Evolutionary conservation across 1,284 basidiomycete species (phyloP), one percentile per base, ranked within the genome.

Genomic region (Boletus albobrunnescens): DNA sequence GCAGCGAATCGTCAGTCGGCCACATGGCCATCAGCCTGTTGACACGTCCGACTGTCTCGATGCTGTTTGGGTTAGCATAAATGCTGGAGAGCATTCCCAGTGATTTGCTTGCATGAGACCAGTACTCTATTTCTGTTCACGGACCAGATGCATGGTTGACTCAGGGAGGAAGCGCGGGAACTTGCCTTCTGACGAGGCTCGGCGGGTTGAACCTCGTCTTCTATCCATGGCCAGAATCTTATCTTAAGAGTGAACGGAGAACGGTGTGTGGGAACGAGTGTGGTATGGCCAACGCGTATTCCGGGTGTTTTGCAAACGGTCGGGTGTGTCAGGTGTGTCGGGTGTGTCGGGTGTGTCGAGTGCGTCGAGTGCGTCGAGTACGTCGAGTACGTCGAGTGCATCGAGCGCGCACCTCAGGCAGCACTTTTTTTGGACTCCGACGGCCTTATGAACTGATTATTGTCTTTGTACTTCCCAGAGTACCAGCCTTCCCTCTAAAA

Each of bases 21-120:
- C 86, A 88, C 30, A 74, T 75, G 43, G 75, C 71, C 52, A 88
- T 81, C 46, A 85, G 62, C 55, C 84, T 75, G 62, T 90, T 88
- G 20, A 85, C 82, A 39, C 83, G 77, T 27, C 76, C 77, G 45
- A 88, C 78, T 1, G 78, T 79, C 33, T 87, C 84, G 46, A 67
- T 57, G 23, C 74, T 76, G 11, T 68, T 62, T 27, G 73, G 65
- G 56, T 71, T 78, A 13, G 75, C 65, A 59, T 78, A 82, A 52
- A 79, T 71, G 47, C 68, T 69, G 10, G 80, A 76, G 31, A 88
- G 69, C 16, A 69, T 65, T 50, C 69, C 73, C 48, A 88, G 63
- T 31, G 81, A 78, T 45, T 72, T 67, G 32, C 77, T 72, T 30
- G 82, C 80, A 61, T 79, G 82, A 46, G 78, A 72, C 87, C 86